Evolutionary conservation across 768 basidiomycete genomes (phyloP).

Genomic region (Lyophyllum semitale): DNA sequence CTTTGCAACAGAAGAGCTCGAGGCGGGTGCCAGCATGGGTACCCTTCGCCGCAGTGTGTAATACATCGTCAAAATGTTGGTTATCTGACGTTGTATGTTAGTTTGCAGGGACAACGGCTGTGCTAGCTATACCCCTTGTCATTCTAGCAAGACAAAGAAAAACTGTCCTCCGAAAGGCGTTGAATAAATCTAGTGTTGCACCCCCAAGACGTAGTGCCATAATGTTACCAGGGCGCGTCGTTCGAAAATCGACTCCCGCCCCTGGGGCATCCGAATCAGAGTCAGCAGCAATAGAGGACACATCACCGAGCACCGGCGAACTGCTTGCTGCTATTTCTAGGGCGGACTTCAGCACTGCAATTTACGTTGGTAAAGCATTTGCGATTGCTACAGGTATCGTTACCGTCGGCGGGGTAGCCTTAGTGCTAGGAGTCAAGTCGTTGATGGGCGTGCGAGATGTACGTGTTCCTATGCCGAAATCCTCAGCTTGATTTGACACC

Average conservation of each 20-base stretch:
- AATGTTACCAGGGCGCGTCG: constrained; percentile 8
- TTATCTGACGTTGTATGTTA: not conserved
- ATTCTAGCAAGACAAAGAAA: constrained; percentile 35
- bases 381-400: constrained; percentile 66
- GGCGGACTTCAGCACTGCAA: constrained; percentile 46
- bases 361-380: constrained; percentile 66
- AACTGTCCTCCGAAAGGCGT: constrained; percentile 21
- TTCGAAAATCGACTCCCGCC: constrained; percentile 6
- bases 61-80: no score
- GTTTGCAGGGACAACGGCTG: constrained; percentile 24
- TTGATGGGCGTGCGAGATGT: constrained; percentile 60
- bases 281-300: constrained; percentile 21
- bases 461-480: constrained; percentile 23
- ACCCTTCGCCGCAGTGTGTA: constrained; percentile 17
- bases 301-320: constrained; percentile 30
- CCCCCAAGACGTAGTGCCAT: constrained; percentile 31
- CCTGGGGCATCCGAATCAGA: constrained; percentile 18
- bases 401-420: constrained; percentile 40
- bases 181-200: constrained; percentile 23
- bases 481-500: not conserved
- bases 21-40: constrained; percentile 19
- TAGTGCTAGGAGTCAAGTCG: constrained; percentile 51
- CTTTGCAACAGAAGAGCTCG: not conserved
- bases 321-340: constrained; percentile 38
- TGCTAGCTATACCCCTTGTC: constrained; percentile 35